Evolutionary conservation across 192 early-diverging fungal genomes (phyloP).

Genomic region (Rhizophagus clarus): DNA sequence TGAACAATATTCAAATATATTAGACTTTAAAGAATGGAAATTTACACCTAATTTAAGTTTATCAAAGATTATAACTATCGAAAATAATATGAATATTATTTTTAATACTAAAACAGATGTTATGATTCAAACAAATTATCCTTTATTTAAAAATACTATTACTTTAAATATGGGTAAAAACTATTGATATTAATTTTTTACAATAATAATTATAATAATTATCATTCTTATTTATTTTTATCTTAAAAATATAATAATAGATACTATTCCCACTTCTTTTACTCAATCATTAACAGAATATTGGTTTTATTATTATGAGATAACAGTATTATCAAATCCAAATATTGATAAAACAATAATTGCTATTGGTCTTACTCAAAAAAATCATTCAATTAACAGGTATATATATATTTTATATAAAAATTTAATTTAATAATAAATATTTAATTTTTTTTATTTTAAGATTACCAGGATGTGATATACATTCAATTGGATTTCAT

Average conservation of each 20-base stretch:
- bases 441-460: not conserved
- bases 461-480: constrained; percentile 46
- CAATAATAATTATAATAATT: too few relatives aligned
- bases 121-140: constrained; percentile 29
- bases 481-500: constrained; percentile 52
- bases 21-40: too few relatives aligned
- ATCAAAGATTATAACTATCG: not conserved
- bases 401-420: not conserved
- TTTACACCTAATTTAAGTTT: not conserved
- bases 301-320: constrained; percentile 20
- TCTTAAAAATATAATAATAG: not conserved
- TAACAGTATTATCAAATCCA: constrained; percentile 1
- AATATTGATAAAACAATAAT: constrained; percentile 43
- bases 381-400: constrained; percentile 50
- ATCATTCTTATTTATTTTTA: too few relatives aligned
- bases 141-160: not conserved
- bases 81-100: not conserved
- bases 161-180: too few relatives aligned
- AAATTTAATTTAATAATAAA: not conserved
- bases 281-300: too few relatives aligned
- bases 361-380: constrained; percentile 50
- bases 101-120: constrained; percentile 8
- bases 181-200: too few relatives aligned
- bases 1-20: too few relatives aligned
- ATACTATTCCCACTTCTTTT: too few relatives aligned